Conservation (phyloP, 176 grass and related monocot genomes). For the Phoenix dactylifera region DNA sequence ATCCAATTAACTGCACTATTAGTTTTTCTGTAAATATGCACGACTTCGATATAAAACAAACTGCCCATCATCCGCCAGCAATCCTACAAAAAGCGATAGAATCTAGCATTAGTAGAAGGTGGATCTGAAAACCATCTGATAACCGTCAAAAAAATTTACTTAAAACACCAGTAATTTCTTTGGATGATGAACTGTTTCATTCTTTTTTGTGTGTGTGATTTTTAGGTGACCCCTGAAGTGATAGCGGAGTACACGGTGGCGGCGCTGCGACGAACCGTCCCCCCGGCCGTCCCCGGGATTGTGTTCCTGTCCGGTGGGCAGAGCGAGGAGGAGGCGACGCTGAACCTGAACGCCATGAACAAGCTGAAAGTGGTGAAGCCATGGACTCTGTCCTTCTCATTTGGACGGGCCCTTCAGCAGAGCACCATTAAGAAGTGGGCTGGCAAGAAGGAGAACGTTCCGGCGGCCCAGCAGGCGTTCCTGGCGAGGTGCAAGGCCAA, state of each 20-base stretch:
- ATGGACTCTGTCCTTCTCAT: constrained; percentile 31
- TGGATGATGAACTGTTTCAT: no score
- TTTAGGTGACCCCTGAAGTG: constrained; percentile 2
- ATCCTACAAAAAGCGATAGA: no score
- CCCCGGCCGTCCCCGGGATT: constrained; percentile 24
- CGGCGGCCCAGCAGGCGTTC: constrained; percentile 18
- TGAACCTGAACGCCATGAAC: constrained; percentile 36
- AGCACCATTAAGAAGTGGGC: constrained; percentile 32
- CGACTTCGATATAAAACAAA: no score
- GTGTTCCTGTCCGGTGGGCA: constrained; percentile 34
- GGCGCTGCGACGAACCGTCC: constrained; percentile 24
- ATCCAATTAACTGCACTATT: no score
- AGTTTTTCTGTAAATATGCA: no score
- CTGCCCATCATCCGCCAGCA: no score
- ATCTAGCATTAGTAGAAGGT: no score
- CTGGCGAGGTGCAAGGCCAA: constrained; percentile 30
- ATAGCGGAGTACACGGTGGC: constrained; percentile 27
- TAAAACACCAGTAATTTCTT: no score
- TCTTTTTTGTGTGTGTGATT: no score
- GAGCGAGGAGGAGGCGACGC: constrained; percentile 28
- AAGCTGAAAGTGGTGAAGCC: constrained; percentile 24
- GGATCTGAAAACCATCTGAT: no score
- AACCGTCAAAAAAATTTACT: no score
- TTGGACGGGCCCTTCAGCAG: constrained; percentile 32
- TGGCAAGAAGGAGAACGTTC: constrained; percentile 30